These are phyloP conservation scores for Exophiala alcalophila DNA, from an alignment of 2,329 filamentous ascomycete species.

Conservation along the genomic window DNA sequence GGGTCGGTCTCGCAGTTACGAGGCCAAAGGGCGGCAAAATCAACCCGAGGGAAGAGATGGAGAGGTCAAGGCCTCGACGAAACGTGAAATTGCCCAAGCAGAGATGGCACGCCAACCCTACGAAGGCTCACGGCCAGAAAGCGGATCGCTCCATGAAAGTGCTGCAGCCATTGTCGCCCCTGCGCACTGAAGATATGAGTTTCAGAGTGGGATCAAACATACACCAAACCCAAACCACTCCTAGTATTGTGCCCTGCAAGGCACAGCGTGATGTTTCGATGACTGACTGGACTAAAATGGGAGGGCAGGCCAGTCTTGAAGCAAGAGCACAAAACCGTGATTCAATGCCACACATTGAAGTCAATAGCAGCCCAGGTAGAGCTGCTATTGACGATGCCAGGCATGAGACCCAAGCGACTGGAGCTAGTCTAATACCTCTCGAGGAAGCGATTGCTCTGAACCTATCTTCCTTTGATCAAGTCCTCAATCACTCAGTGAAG, in stretches of 20 bases:
- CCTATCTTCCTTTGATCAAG: constrained; percentile 2
- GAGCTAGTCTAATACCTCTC: background rate
- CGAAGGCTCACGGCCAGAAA: background rate
- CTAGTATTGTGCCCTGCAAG: background rate
- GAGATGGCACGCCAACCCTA: background rate
- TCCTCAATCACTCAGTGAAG: no score
- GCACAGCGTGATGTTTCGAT: no score
- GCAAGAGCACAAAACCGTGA: no score
- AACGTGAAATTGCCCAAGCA: background rate
- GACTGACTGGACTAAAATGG: no score
- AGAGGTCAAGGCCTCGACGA: constrained; percentile 3
- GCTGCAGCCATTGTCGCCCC: constrained; percentile 28
- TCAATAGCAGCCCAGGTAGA: no score
- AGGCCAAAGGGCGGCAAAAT: constrained; percentile 8
- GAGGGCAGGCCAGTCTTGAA: no score
- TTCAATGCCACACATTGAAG: no score
- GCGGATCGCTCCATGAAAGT: constrained; percentile 24
- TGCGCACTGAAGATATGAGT: constrained; percentile 25
- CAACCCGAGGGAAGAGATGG: constrained; percentile 6
- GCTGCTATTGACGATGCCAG: no score
- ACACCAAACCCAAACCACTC: constrained; percentile 22
- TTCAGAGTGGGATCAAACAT: constrained; percentile 24
- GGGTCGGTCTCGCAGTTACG: constrained; percentile 14
- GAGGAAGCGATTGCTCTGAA: constrained; percentile 1
- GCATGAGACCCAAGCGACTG: background rate